Evolutionary conservation across 495 filamentous ascomycete species (phyloP).

Genomic region (Jackrogersella minutella): DNA sequence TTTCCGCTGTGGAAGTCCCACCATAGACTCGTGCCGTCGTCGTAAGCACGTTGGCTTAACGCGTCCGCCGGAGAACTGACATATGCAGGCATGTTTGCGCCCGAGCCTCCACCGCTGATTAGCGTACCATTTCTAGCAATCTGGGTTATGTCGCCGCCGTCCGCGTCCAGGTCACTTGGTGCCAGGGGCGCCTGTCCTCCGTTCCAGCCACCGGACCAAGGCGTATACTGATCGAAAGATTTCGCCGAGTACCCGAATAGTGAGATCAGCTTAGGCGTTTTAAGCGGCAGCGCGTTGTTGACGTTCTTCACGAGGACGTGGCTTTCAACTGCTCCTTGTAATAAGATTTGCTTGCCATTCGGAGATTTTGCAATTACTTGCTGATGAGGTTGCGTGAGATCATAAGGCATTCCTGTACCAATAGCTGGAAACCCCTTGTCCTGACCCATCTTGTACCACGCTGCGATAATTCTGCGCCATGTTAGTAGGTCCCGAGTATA

Average conservation of each 20-base stretch:
- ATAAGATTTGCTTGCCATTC: conserved; percentile 48
- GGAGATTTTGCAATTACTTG: conserved; percentile 59
- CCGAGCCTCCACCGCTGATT: conserved; percentile 66
- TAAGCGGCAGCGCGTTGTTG: conserved; percentile 63
- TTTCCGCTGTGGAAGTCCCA: conserved; percentile 56
- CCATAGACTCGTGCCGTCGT: conserved; percentile 63
- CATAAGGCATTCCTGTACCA: conserved; percentile 55
- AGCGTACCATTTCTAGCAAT: conserved; percentile 62
- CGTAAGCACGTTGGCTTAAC: conserved; percentile 59
- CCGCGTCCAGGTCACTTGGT: conserved; percentile 48
- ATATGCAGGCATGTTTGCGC: conserved; percentile 62
- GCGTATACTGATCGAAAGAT: conserved; percentile 51
- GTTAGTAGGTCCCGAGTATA: background rate
- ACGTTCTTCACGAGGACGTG: conserved; percentile 72
- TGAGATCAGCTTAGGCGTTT: conserved; percentile 55
- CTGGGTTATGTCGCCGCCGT: conserved; percentile 39
- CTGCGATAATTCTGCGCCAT: conserved; percentile 63
- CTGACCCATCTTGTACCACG: conserved; percentile 66
- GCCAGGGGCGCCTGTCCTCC: conserved; percentile 44
- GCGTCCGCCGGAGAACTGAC: conserved; percentile 66
- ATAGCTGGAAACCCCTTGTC: conserved; percentile 57
- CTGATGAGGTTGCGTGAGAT: conserved; percentile 63
- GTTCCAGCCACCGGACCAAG: conserved; percentile 39
- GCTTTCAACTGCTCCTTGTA: conserved; percentile 60
- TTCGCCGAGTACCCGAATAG: conserved; percentile 63